Evolutionary conservation across 495 filamentous ascomycete genomes (phyloP).

Genomic region (Lepraria neglecta): DNA sequence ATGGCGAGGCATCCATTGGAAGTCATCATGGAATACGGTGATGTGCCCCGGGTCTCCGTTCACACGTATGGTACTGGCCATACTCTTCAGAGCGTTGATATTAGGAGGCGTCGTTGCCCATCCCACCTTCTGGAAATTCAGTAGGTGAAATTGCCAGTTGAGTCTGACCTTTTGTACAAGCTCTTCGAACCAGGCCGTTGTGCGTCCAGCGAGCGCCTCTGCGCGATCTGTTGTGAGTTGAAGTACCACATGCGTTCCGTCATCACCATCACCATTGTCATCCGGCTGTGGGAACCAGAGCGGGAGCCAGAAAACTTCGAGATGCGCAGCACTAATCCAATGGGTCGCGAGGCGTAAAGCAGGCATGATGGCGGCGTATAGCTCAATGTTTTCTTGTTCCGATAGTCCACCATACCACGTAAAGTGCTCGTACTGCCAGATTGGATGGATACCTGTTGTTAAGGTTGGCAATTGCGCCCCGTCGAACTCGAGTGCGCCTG

Average conservation of each 20-base stretch:
- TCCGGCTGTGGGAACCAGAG: neutral
- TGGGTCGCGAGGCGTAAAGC: neutral
- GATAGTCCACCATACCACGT: neutral
- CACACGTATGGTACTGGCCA: neutral
- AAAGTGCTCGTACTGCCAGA: neutral
- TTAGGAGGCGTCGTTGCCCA: neutral
- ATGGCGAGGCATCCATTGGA: neutral
- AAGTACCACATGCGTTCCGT: neutral
- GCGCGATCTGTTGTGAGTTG: neutral
- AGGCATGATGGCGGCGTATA: neutral
- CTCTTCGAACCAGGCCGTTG: neutral
- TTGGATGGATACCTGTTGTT: neutral
- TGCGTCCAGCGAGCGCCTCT: neutral
- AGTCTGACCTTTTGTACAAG: neutral
- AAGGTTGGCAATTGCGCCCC: neutral
- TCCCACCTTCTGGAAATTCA: neutral
- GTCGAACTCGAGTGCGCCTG: neutral
- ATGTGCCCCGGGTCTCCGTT: neutral
- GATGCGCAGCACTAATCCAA: neutral
- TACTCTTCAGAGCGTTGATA: neutral
- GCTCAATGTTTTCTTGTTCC: neutral
- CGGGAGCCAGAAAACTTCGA: neutral
- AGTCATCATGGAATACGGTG: neutral
- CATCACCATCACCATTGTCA: neutral
- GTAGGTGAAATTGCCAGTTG: too few relatives aligned